Evolutionary conservation across 108 stramenopile species (phyloP), one percentile per base, ranked within the genome.

Genomic region (Poteriospumella lacustris): DNA sequence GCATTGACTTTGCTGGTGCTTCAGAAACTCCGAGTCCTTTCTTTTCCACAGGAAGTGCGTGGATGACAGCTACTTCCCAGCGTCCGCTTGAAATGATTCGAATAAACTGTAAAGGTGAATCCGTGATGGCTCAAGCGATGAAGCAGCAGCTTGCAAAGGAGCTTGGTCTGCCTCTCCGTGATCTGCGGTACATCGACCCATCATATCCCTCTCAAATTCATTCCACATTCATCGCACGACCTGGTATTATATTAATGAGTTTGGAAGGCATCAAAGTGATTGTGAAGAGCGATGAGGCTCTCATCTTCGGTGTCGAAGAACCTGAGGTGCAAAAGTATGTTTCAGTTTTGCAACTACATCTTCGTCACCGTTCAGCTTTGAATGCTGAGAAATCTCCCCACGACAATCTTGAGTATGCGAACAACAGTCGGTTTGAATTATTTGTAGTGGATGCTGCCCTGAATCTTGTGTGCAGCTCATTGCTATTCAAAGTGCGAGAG

Each of bases 131-230:
- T 38, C 77, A 83, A 78, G 77, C 80, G 26, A 73, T 77, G 26
- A 76, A 80, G 43, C 77, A 78, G 29, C 76, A 81, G 76, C 80
- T 83, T 29, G 82, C 82, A n/a, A 39, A 44, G 31, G 79, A 83
- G 43, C 77, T 83, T 2, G 39, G 42, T 24, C 78, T 80, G 44
- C 80, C 80, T 12, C 76, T 81, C 41, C 77, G 82, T 24, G 82
- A 83, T 78, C 76, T 83, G 28, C 76, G 82, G 81, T 26, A 43
- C 42, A 0, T 69, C 78, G 29, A 73, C 40, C n/a, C 81, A 82
- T 43, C 70, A 77, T 29, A 78, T 82, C 26, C 82, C 79, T 26
- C 79, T 82, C 40, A 81, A 81, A 12, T 72, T 36, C 69, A 82
- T 33, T 31, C 73, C 26, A n/a, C 76, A 58, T 60, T 76, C 79